Evolutionary conservation across 2,329 filamentous ascomycete genomes (phyloP).

Genomic region (Cladophialophora exuberans): DNA sequence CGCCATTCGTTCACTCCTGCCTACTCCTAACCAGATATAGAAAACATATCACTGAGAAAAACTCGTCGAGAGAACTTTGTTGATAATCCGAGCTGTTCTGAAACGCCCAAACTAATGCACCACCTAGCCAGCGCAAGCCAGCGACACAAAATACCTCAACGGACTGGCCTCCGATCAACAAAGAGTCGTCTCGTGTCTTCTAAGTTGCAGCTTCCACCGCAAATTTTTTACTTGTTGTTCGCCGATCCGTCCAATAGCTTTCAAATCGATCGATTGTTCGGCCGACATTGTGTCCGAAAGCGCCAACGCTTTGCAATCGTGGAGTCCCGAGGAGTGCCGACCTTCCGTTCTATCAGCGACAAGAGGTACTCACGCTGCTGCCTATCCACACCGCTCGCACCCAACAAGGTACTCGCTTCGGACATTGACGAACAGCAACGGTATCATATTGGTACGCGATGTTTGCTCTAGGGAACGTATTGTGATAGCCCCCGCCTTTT

Average conservation of each 20-base stretch:
- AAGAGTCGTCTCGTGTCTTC: not conserved
- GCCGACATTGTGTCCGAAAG: no score
- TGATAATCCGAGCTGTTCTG: constrained; percentile 1
- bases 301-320: no score
- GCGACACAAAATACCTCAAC: not conserved
- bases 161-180: not conserved
- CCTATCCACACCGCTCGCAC: no score
- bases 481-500: not conserved
- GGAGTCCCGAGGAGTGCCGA: no score
- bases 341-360: no score
- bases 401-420: not conserved
- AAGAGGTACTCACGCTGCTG: no score
- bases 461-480: no score
- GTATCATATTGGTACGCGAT: no score
- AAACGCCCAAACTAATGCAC: not conserved
- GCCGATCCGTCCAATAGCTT: no score
- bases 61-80: not conserved
- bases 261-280: no score
- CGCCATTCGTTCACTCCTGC: not conserved
- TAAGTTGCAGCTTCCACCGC: not conserved
- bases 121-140: not conserved
- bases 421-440: no score
- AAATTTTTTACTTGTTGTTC: no score
- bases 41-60: not conserved
- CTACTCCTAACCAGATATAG: constrained; percentile 8